phyloP scores from a whole-genome alignment of 805 yeast genomes.

The Myxozyma monticola region DNA sequence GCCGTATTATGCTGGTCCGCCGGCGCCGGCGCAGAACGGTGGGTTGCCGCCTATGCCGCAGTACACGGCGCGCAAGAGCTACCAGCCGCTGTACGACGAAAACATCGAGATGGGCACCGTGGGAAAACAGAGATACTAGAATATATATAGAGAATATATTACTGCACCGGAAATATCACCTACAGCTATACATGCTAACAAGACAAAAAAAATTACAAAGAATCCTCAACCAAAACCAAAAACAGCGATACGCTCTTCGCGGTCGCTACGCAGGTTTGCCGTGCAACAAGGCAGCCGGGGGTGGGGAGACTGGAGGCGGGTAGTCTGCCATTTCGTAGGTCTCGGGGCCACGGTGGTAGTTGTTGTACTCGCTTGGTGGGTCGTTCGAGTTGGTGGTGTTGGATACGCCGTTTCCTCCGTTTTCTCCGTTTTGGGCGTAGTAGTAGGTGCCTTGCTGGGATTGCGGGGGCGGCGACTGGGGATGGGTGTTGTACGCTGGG shows the following conservation, averaged over 20 bases:
- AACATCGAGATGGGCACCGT: conserved; percentile 24
- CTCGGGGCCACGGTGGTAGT: conserved; percentile 8
- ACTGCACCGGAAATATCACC: no score
- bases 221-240: no score
- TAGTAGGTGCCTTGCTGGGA: conserved; percentile 4
- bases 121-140: not conserved
- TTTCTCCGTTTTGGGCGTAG: conserved; percentile 1
- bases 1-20: conserved; percentile 24
- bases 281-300: conserved; percentile 13
- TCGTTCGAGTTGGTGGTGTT: not conserved
- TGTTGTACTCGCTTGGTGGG: conserved; percentile 3
- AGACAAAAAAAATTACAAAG: no score
- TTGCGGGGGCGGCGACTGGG: conserved; percentile 1
- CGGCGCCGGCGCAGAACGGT: conserved; percentile 4
- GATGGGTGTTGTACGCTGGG: conserved; percentile 12
- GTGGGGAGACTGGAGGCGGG: conserved; percentile 21
- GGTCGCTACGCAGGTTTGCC: no score
- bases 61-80: conserved; percentile 1
- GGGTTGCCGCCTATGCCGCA: not conserved
- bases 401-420: not conserved
- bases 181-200: no score
- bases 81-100: conserved; percentile 12
- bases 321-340: conserved; percentile 18
- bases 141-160: no score
- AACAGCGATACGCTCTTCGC: no score